phyloP scores from a whole-genome alignment of 176 grass and related monocot genomes.

The Cenchrus americanus region DNA sequence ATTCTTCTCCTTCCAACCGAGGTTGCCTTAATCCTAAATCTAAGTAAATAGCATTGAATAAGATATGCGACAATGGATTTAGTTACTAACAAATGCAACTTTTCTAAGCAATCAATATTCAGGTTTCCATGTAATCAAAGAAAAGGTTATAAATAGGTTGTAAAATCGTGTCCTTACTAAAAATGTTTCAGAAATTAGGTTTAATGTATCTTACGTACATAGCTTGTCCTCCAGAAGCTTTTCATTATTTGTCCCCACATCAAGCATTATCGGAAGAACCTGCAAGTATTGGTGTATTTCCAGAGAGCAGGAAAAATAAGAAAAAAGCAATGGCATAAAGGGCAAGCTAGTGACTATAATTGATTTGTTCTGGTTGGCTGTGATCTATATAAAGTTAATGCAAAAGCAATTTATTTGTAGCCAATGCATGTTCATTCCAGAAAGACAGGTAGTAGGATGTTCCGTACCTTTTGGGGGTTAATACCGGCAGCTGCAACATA shows the following conservation, averaged over 20 bases:
- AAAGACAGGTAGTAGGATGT: neutral
- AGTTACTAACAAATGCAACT: neutral
- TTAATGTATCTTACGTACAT: constrained; percentile 79
- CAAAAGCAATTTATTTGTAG: neutral
- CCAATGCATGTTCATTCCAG: neutral
- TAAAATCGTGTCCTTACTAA: neutral
- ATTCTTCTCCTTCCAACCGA: constrained; percentile 93
- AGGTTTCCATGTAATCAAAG: constrained; percentile 15
- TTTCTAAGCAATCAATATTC: constrained; percentile 24
- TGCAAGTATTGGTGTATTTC: constrained; percentile 33
- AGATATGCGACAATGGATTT: constrained; percentile 15
- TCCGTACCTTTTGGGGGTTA: constrained; percentile 85
- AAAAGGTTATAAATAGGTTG: neutral
- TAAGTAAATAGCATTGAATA: constrained; percentile 50
- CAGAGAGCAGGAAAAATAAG: neutral
- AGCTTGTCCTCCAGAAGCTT: constrained; percentile 94
- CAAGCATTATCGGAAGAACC: constrained; percentile 98
- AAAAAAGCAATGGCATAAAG: neutral
- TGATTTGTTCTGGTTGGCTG: neutral
- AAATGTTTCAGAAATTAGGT: constrained; percentile 24
- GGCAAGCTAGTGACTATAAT: neutral
- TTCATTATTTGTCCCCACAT: constrained; percentile 92
- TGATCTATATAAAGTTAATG: neutral
- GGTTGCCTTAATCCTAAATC: constrained; percentile 96
- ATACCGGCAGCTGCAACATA: constrained; percentile 98